phyloP scores from a whole-genome alignment of 2,329 filamentous ascomycete species.

The Pyricularia sp. region DNA sequence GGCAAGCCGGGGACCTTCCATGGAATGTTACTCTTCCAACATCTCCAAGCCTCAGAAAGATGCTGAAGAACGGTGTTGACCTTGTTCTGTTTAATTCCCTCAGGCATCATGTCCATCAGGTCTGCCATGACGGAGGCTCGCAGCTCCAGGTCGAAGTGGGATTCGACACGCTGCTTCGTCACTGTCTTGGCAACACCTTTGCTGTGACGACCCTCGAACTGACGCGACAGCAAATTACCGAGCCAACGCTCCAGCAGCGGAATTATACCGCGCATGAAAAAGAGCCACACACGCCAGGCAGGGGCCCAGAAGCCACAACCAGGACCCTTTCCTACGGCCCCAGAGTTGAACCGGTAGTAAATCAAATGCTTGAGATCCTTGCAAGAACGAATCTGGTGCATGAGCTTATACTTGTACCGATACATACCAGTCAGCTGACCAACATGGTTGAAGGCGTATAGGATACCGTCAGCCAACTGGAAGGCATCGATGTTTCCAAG shows the following conservation, averaged over 20 bases:
- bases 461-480: constrained; percentile 92
- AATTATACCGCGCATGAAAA: constrained; percentile 98
- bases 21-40: constrained; percentile 99
- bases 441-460: constrained; percentile 99
- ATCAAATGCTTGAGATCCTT: constrained; percentile 99
- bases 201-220: constrained; percentile 97
- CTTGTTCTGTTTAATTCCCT: constrained; percentile 99
- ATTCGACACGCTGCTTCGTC: constrained; percentile 97
- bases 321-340: constrained; percentile 91
- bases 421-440: constrained; percentile 99
- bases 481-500: constrained; percentile 98
- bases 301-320: constrained; percentile 99
- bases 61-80: constrained; percentile 97
- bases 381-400: constrained; percentile 98
- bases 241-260: constrained; percentile 95
- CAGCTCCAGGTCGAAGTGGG: constrained; percentile 94
- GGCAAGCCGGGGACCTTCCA: constrained; percentile 98
- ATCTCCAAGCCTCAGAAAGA: constrained; percentile 95
- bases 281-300: constrained; percentile 97
- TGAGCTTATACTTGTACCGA: constrained; percentile 99
- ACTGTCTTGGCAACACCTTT: constrained; percentile 99
- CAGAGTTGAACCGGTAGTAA: constrained; percentile 97
- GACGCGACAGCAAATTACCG: constrained; percentile 89
- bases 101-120: constrained; percentile 99
- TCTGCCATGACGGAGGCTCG: constrained; percentile 98